Evolutionary conservation across 176 grass and related monocot species (phyloP).

Genomic region (Olyra latifolia): DNA sequence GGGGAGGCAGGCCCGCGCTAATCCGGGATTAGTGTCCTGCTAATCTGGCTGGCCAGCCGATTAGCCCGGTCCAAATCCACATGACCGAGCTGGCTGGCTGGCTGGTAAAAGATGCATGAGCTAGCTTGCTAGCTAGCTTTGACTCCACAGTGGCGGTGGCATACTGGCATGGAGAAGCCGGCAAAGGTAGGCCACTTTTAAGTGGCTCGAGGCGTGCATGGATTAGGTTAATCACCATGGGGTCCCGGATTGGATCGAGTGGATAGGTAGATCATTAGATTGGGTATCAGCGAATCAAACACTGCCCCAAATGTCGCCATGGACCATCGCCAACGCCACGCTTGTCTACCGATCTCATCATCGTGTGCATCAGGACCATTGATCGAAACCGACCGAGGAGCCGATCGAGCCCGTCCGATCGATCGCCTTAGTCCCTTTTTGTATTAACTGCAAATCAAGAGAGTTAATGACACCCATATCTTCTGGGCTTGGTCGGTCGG

Average conservation of each 20-base stretch:
- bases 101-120: background rate
- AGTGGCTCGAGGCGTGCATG: constrained; percentile 60
- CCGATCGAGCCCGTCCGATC: background rate
- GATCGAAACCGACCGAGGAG: constrained; percentile 17
- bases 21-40: constrained; percentile 60
- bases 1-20: constrained; percentile 50
- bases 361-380: constrained; percentile 31
- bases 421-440: constrained; percentile 9
- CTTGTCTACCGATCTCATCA: constrained; percentile 1
- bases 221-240: constrained; percentile 30
- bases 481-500: constrained; percentile 44
- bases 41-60: constrained; percentile 22
- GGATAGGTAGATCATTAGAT: background rate
- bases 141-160: constrained; percentile 43
- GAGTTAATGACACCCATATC: constrained; percentile 39
- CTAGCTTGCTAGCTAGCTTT: constrained; percentile 21
- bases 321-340: constrained; percentile 38
- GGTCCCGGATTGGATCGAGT: background rate
- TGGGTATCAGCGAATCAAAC: constrained; percentile 1
- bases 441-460: constrained; percentile 18
- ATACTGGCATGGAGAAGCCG: constrained; percentile 12
- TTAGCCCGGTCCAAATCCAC: constrained; percentile 42
- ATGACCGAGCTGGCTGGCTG: background rate
- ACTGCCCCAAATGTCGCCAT: background rate
- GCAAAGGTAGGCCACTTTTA: constrained; percentile 35